Evolutionary conservation across 2,329 filamentous ascomycete genomes (phyloP).

Genomic region (Bipolaris zeicola): DNA sequence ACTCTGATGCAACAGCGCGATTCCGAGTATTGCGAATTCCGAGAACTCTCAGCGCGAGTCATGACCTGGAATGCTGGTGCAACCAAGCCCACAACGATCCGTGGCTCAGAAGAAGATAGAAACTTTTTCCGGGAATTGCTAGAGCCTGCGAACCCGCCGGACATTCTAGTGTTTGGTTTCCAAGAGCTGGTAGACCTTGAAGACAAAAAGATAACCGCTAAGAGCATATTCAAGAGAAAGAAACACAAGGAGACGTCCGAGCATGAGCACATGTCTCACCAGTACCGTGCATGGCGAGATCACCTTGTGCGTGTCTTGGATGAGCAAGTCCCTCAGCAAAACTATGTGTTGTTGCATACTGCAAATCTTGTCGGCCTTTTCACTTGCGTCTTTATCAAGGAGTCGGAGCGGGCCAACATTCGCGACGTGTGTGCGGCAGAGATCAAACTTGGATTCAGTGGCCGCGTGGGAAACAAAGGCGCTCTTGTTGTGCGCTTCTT

Average conservation of each 20-base stretch:
- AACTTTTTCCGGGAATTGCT: constrained; percentile 83
- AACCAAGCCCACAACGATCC: constrained; percentile 83
- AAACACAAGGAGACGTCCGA: constrained; percentile 84
- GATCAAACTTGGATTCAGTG: constrained; percentile 95
- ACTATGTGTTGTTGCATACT: constrained; percentile 87
- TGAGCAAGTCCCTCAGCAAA: constrained; percentile 76
- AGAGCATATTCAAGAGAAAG: constrained; percentile 78
- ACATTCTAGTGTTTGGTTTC: constrained; percentile 94
- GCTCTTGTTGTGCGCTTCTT: constrained; percentile 90
- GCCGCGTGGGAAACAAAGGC: constrained; percentile 94
- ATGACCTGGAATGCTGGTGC: constrained; percentile 98
- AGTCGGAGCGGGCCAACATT: constrained; percentile 75
- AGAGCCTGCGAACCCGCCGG: constrained; percentile 75
- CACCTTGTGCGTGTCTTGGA: constrained; percentile 83
- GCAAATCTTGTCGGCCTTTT: constrained; percentile 92
- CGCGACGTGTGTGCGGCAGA: constrained; percentile 78
- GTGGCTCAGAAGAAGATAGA: constrained; percentile 71
- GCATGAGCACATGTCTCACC: constrained; percentile 91
- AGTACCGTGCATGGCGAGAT: constrained; percentile 96
- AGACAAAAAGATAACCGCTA: constrained; percentile 97
- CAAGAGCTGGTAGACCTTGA: constrained; percentile 98
- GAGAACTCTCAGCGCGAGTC: constrained; percentile 77
- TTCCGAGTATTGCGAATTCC: constrained; percentile 81
- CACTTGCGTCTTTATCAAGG: constrained; percentile 92
- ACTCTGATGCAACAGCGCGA: constrained; percentile 84